phyloP scores from a whole-genome alignment of 176 grass and related monocot genomes.

The Aechmea fasciata region DNA sequence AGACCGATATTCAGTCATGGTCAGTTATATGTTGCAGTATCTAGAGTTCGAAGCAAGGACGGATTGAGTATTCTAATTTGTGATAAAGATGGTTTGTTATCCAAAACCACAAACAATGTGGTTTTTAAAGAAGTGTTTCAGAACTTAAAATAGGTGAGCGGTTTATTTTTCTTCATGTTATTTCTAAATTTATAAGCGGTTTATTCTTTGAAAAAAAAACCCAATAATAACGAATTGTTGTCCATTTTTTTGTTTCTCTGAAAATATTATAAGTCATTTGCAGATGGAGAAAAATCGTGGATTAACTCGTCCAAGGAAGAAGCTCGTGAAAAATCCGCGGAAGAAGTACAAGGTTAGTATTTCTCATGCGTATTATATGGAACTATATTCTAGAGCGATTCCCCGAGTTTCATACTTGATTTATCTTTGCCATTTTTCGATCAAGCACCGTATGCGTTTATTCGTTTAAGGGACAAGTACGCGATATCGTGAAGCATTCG shows the following conservation, averaged over 20 bases:
- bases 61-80: neutral
- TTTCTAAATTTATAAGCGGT: too few relatives aligned
- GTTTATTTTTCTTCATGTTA: too few relatives aligned
- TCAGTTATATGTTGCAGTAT: neutral
- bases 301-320: conserved; percentile 75
- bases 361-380: neutral
- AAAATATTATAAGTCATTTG: neutral
- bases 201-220: neutral
- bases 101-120: neutral
- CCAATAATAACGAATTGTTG: too few relatives aligned
- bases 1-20: neutral
- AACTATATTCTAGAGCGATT: neutral
- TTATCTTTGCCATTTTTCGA: conserved; percentile 21
- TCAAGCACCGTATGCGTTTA: conserved; percentile 44
- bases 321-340: conserved; percentile 74
- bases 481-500: conserved; percentile 40
- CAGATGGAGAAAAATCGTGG: conserved; percentile 96
- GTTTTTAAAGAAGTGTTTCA: neutral
- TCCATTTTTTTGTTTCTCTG: neutral
- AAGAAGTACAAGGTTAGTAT: conserved; percentile 91
- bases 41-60: neutral
- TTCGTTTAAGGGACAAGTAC: conserved; percentile 55
- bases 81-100: neutral
- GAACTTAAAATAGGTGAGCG: too few relatives aligned
- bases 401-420: neutral